phyloP scores from a whole-genome alignment of 257 asterid species.

The Paraleonurus japonicus region DNA sequence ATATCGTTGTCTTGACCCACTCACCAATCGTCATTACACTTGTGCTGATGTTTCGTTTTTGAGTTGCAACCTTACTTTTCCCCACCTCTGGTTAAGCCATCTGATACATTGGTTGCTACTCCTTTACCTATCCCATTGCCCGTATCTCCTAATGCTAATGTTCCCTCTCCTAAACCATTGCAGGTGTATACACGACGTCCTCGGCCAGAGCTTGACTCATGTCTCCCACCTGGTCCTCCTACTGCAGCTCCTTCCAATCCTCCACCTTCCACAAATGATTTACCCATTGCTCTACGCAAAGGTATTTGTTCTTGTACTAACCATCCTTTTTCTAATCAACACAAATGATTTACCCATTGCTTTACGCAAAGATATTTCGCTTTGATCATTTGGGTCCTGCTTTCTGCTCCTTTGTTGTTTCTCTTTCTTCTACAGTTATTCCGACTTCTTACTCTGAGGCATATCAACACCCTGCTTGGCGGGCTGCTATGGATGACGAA shows the following conservation, averaged over 20 bases:
- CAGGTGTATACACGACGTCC: not conserved
- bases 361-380: not conserved
- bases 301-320: not conserved
- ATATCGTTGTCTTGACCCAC: too few relatives aligned
- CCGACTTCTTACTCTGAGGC: not conserved
- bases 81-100: too few relatives aligned
- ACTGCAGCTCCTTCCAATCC: not conserved
- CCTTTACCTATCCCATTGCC: too few relatives aligned
- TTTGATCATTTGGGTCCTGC: too few relatives aligned
- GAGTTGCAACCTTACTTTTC: too few relatives aligned
- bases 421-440: too few relatives aligned
- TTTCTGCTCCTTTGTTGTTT: too few relatives aligned
- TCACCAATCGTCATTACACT: not conserved
- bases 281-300: not conserved
- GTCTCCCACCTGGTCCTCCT: not conserved
- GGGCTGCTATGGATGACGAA: not conserved
- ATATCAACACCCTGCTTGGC: not conserved
- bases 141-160: too few relatives aligned
- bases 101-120: too few relatives aligned
- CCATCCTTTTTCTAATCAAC: too few relatives aligned
- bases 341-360: not conserved
- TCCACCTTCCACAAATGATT: not conserved
- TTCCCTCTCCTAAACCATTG: too few relatives aligned
- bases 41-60: too few relatives aligned
- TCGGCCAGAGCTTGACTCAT: not conserved